Evolutionary conservation across 2,329 filamentous ascomycete species (phyloP).

Genomic region (Neonectria neomacrospora): DNA sequence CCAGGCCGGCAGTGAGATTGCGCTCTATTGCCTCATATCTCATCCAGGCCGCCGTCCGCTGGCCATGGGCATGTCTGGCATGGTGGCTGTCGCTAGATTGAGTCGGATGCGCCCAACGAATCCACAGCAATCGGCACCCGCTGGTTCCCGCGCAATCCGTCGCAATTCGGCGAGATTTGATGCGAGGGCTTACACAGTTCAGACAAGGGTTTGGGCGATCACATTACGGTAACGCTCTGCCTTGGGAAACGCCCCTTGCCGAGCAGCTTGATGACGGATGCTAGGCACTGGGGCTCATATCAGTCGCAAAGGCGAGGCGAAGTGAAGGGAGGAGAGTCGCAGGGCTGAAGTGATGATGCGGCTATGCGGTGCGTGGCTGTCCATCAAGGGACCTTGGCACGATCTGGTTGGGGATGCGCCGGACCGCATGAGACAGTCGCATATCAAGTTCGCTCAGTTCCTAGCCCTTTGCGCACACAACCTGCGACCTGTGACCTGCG

Average conservation of each 20-base stretch:
- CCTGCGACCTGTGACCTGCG: background rate
- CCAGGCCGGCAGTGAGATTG: slow-evolving; percentile 23
- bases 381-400: slow-evolving; percentile 29
- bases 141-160: slow-evolving; percentile 37
- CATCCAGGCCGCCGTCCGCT: slow-evolving; percentile 25
- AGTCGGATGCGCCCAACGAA: slow-evolving; percentile 34
- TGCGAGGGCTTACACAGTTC: slow-evolving; percentile 28
- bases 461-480: slow-evolving; percentile 13
- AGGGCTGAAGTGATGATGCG: slow-evolving; percentile 12
- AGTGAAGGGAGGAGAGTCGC: background rate
- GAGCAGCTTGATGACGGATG: slow-evolving; percentile 2
- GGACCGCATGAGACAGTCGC: slow-evolving; percentile 27
- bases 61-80: slow-evolving; percentile 33
- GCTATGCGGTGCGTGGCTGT: slow-evolving; percentile 1
- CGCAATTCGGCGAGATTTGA: slow-evolving; percentile 33
- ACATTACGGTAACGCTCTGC: background rate
- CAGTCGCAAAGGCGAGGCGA: slow-evolving; percentile 2
- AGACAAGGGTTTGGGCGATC: slow-evolving; percentile 2
- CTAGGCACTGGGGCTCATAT: background rate
- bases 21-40: slow-evolving; percentile 32
- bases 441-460: slow-evolving; percentile 19
- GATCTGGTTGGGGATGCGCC: slow-evolving; percentile 27
- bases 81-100: slow-evolving; percentile 41
- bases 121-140: slow-evolving; percentile 32
- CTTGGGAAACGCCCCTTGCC: background rate